Percentiles rank a stretch among this genome's conserved stretches.
These are phyloP conservation scores for Exophiala spinifera DNA, from an alignment of 2,329 filamentous ascomycete species.

Conservation along the genomic window DNA sequence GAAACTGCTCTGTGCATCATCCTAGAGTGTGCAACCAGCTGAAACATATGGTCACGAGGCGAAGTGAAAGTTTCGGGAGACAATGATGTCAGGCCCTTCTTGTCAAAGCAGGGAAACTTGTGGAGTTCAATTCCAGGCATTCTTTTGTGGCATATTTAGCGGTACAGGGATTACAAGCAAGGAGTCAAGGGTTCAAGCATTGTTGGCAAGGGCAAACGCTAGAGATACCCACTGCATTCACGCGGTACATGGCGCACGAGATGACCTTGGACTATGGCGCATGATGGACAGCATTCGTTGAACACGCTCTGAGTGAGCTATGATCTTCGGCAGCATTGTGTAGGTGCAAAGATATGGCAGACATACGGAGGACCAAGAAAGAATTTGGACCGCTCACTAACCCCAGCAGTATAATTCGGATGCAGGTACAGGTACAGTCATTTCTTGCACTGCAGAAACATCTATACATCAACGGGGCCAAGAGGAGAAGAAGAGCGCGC, in stretches of 20 bases:
- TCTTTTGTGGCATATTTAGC: constrained; percentile 8
- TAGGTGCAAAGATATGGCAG: background rate
- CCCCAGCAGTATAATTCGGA: background rate
- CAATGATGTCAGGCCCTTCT: background rate
- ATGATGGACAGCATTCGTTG: constrained; percentile 8
- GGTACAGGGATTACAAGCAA: background rate
- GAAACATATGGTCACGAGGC: background rate
- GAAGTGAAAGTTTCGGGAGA: background rate
- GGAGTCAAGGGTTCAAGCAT: background rate
- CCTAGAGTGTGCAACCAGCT: constrained; percentile 7
- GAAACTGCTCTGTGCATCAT: constrained; percentile 27
- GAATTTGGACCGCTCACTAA: background rate
- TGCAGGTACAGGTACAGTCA: background rate
- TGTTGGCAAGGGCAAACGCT: background rate
- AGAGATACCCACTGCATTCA: constrained; percentile 21
- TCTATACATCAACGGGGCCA: no score
- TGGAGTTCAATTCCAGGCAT: background rate
- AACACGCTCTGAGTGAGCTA: background rate
- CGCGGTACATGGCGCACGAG: constrained; percentile 19
- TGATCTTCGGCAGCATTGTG: background rate
- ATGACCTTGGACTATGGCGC: background rate
- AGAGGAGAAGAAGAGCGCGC: no score
- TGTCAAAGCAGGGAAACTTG: background rate
- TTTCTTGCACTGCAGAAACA: no score
- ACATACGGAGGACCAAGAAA: background rate